These are phyloP conservation scores for Yarrowia bubula DNA, from an alignment of 805 yeast genomes.

Conservation along the genomic window DNA sequence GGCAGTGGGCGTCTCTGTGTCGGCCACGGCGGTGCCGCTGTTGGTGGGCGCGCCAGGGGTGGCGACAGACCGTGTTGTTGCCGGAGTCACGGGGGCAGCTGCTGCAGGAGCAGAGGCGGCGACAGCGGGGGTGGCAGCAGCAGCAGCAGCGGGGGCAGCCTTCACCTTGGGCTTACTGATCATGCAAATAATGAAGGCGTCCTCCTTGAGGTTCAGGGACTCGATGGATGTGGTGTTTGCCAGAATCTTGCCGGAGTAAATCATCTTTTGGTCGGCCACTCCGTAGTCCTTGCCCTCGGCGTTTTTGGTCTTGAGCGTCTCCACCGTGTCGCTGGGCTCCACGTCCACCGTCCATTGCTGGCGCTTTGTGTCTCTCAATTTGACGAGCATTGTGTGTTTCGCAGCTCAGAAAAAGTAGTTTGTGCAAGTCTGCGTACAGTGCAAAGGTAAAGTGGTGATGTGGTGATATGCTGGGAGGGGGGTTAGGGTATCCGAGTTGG, in stretches of 20 bases:
- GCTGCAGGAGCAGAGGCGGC: slow-evolving; percentile 34
- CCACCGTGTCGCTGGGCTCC: slow-evolving; percentile 63
- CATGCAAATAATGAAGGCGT: slow-evolving; percentile 91
- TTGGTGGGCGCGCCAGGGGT: slow-evolving; percentile 27
- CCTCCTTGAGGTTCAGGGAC: slow-evolving; percentile 71
- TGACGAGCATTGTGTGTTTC: slow-evolving; percentile 67
- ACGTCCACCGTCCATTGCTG: slow-evolving; percentile 79
- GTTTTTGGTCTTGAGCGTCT: slow-evolving; percentile 66
- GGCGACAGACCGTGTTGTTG: slow-evolving; percentile 32
- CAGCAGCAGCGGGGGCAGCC: slow-evolving; percentile 33
- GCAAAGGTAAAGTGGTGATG: not conserved
- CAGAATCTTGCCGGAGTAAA: slow-evolving; percentile 87
- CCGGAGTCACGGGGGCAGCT: slow-evolving; percentile 36
- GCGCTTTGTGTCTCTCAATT: slow-evolving; percentile 90
- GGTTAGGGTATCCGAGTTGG: not conserved
- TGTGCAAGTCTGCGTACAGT: not conserved
- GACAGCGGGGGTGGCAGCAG: slow-evolving; percentile 31
- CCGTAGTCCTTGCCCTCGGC: slow-evolving; percentile 69
- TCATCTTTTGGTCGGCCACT: slow-evolving; percentile 75
- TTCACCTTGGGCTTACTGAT: slow-evolving; percentile 51
- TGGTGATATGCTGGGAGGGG: not conserved
- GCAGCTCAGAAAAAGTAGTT: not conserved
- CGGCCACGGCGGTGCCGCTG: not conserved
- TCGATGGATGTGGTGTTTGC: slow-evolving; percentile 76
- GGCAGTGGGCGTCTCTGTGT: slow-evolving; percentile 1